Evolutionary conservation across 768 basidiomycete genomes (phyloP).

Genomic region (Phanerodontia chrysosporium): DNA sequence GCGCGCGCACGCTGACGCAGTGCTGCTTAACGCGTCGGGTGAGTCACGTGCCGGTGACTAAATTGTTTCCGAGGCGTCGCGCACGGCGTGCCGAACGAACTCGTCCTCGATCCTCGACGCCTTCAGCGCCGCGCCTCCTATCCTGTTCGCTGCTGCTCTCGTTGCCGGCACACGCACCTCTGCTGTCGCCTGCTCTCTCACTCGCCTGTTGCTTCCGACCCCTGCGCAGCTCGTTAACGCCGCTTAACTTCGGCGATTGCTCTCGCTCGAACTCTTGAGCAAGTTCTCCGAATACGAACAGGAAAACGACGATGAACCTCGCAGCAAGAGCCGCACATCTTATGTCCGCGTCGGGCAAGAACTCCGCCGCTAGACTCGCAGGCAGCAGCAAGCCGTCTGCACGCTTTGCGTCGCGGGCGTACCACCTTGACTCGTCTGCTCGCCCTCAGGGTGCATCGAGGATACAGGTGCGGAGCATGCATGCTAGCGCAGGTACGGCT

Average conservation of each 20-base stretch:
- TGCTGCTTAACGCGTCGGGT: neutral
- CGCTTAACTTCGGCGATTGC: no score
- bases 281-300: no score
- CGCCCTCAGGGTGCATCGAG: neutral
- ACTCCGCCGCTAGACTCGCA: neutral
- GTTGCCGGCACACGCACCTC: neutral
- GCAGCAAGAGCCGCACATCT: neutral
- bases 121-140: neutral
- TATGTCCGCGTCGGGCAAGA: neutral
- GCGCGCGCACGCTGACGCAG: neutral
- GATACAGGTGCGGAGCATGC: neutral
- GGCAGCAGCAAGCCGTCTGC: neutral
- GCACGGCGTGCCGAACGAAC: neutral
- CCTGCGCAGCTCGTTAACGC: no score
- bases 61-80: neutral
- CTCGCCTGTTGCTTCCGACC: no score
- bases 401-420: neutral
- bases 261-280: no score
- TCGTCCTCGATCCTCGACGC: neutral
- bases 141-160: neutral
- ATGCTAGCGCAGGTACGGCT: conserved; percentile 5
- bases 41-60: neutral
- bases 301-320: conserved; percentile 4
- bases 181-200: no score
- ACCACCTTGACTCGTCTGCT: neutral